Percentiles rank a stretch among this genome's conserved stretches.
Evolutionary conservation across 257 asterid genomes (phyloP).

Genomic region (Jasminum sambac): DNA sequence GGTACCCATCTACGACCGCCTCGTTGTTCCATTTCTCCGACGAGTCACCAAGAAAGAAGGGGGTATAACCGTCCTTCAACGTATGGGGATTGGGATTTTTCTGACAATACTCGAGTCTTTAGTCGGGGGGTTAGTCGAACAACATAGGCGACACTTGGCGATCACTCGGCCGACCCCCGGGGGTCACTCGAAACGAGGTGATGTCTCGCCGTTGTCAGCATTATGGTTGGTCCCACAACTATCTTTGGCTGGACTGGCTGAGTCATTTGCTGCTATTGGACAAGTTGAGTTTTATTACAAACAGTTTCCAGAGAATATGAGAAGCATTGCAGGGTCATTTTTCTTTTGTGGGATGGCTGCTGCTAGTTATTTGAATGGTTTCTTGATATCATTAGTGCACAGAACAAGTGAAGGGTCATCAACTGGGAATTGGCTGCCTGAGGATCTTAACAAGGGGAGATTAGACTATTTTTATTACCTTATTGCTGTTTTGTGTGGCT

Average conservation of each 20-base stretch:
- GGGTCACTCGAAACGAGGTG: conserved; percentile 37
- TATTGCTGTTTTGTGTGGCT: conserved; percentile 45
- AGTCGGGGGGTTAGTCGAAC: conserved; percentile 57
- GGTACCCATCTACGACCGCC: conserved; percentile 72
- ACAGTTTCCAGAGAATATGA: conserved; percentile 93
- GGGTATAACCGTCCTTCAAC: conserved; percentile 77
- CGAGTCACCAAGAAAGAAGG: conserved; percentile 54
- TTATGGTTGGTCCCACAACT: conserved; percentile 85
- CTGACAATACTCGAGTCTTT: conserved; percentile 48
- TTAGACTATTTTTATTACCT: conserved; percentile 70
- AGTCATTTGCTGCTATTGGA: conserved; percentile 70
- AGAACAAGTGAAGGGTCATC: conserved; percentile 47
- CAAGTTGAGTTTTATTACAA: conserved; percentile 83
- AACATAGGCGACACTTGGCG: conserved; percentile 41
- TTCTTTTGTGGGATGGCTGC: conserved; percentile 63
- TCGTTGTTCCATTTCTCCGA: conserved; percentile 62
- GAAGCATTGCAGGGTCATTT: conserved; percentile 80
- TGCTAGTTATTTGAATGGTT: conserved; percentile 56
- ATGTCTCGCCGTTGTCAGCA: conserved; percentile 67
- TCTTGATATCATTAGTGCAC: conserved; percentile 58
- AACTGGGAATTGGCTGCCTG: conserved; percentile 84
- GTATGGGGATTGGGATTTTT: conserved; percentile 68
- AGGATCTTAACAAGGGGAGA: conserved; percentile 81
- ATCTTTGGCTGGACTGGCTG: conserved; percentile 66
- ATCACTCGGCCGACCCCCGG: conserved; percentile 33